Evolutionary conservation across 768 basidiomycete species (phyloP).

Genomic region (Mycena latifolia): DNA sequence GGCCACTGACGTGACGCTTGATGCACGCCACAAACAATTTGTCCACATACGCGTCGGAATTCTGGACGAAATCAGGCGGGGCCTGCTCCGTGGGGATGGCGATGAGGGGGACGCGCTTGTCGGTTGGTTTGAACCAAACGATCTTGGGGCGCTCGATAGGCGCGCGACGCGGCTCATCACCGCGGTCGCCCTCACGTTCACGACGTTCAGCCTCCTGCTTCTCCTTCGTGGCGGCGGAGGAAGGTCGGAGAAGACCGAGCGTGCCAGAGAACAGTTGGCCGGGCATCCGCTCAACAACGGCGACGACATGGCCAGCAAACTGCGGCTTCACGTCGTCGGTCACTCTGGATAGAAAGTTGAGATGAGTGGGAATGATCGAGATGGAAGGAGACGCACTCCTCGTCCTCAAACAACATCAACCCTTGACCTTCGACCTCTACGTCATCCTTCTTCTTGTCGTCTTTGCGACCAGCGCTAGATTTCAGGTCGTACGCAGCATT

Average conservation of each 20-base stretch:
- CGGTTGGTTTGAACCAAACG: conserved; percentile 99
- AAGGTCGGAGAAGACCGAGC: conserved; percentile 93
- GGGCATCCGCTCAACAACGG: conserved; percentile 99
- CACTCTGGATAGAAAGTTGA: conserved; percentile 63
- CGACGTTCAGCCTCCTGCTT: conserved; percentile 98
- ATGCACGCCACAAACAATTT: conserved; percentile 97
- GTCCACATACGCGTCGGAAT: conserved; percentile 91
- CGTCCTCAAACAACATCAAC: conserved; percentile 95
- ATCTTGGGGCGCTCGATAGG: conserved; percentile 96
- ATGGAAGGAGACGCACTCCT: conserved; percentile 73
- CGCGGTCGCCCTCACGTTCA: conserved; percentile 95
- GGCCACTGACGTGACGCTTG: conserved; percentile 88
- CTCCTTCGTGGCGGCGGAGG: conserved; percentile 97
- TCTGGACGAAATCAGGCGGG: conserved; percentile 95
- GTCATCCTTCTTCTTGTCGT: conserved; percentile 99
- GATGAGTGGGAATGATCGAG: conserved; percentile 21
- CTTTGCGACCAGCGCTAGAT: conserved; percentile 80
- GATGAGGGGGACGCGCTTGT: conserved; percentile 98
- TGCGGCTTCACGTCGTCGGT: conserved; percentile 98
- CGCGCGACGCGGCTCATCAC: conserved; percentile 82
- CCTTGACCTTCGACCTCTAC: conserved; percentile 99
- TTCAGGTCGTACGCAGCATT: conserved; percentile 94
- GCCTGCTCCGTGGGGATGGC: conserved; percentile 99
- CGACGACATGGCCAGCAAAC: conserved; percentile 98
- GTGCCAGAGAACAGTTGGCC: conserved; percentile 99